phyloP scores from a whole-genome alignment of 164 flowering plant genomes.

The Saururus chinensis region DNA sequence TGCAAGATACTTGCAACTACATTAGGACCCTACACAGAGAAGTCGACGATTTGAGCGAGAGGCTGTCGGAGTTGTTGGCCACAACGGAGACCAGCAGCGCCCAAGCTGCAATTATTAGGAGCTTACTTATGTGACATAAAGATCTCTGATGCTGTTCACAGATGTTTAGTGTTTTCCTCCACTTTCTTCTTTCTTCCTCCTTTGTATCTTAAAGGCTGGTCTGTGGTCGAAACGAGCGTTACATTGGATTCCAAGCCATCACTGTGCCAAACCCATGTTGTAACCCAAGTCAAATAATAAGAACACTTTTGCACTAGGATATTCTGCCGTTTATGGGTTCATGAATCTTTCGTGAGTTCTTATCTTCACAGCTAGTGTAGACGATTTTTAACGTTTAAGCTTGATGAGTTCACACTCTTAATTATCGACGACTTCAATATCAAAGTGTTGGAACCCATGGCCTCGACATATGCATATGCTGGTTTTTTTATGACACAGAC shows the following conservation, averaged over 20 bases:
- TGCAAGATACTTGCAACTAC: constrained; percentile 90
- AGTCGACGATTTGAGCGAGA: constrained; percentile 72
- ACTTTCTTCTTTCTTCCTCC: neutral
- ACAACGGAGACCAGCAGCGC: constrained; percentile 41
- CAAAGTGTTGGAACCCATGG: neutral
- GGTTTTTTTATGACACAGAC: neutral
- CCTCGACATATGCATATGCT: neutral
- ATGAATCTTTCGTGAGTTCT: neutral
- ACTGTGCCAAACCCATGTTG: constrained; percentile 3
- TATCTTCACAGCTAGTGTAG: neutral
- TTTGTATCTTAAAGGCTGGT: constrained; percentile 1
- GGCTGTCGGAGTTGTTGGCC: constrained; percentile 56
- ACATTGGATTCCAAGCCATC: constrained; percentile 4
- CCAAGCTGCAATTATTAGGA: constrained; percentile 79
- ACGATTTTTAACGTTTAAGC: neutral
- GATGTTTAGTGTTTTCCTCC: neutral
- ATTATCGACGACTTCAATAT: neutral
- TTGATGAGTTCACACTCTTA: neutral
- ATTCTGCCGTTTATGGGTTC: neutral
- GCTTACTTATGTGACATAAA: constrained; percentile 43
- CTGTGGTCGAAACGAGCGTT: constrained; percentile 1
- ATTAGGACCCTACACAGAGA: constrained; percentile 69
- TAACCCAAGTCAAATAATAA: constrained; percentile 11
- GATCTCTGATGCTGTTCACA: neutral
- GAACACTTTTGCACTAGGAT: constrained; percentile 5